A percentile compares a stretch with the other conserved stretches of the same genome.
Evolutionary conservation across 441 rosid genomes (phyloP).

Genomic region (Mallotus japonicus): DNA sequence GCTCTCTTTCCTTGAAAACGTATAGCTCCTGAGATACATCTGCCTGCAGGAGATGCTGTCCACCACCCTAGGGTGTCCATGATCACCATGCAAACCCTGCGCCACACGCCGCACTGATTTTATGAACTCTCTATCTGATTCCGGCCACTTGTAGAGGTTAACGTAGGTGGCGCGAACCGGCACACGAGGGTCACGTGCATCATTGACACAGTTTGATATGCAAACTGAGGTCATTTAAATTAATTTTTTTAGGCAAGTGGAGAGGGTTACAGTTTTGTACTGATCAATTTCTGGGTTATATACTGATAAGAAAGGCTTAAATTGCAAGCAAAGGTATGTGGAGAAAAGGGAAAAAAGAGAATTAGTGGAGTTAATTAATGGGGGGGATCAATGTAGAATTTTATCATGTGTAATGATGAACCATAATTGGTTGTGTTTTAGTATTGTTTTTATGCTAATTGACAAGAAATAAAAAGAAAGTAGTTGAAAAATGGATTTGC

Average conservation of each 20-base stretch:
- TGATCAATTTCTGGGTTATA: conserved; percentile 20
- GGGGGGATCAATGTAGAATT: conserved; percentile 17
- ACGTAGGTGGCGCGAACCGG: conserved; percentile 74
- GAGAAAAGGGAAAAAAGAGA: not conserved
- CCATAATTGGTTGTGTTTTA: conserved; percentile 23
- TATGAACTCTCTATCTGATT: conserved; percentile 79
- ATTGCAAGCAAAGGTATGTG: conserved; percentile 55
- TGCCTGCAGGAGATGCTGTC: conserved; percentile 87
- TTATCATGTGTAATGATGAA: conserved; percentile 29
- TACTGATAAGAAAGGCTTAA: conserved; percentile 37
- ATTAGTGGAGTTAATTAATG: conserved; percentile 13
- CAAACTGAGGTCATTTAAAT: conserved; percentile 66
- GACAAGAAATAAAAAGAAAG: no score
- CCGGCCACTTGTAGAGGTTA: conserved; percentile 94
- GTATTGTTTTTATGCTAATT: not conserved
- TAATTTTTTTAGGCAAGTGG: not conserved
- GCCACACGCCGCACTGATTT: conserved; percentile 46
- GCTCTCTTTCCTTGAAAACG: conserved; percentile 65
- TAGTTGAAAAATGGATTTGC: no score
- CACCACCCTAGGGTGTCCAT: conserved; percentile 57
- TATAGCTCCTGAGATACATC: conserved; percentile 87
- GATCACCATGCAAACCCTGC: conserved; percentile 34
- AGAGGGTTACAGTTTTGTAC: conserved; percentile 16
- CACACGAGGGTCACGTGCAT: conserved; percentile 62
- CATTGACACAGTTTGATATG: conserved; percentile 76